A percentile compares a stretch with the other conserved stretches of the same genome.
These are phyloP conservation scores for Stentor coeruleus DNA, from an alignment of 73 alveolate genomes.

Conservation along the genomic window DNA sequence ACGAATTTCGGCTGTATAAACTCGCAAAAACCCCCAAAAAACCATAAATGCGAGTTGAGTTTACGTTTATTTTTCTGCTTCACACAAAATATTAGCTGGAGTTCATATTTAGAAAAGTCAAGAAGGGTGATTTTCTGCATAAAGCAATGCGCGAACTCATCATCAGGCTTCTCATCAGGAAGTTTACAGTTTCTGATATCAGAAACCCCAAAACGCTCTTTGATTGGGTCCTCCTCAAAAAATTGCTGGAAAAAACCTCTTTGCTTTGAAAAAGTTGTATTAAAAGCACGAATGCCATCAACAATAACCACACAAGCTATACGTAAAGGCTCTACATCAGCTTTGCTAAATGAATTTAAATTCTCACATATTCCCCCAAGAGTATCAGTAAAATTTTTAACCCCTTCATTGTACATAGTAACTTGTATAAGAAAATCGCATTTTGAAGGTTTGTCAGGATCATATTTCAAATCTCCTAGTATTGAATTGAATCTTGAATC, in stretches of 20 bases:
- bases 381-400: conserved; percentile 28
- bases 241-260: conserved; percentile 13
- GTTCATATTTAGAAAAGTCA: background rate
- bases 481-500: background rate
- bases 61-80: conserved; percentile 50
- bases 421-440: conserved; percentile 17
- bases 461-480: background rate
- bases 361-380: conserved; percentile 34
- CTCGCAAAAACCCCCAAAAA: conserved; percentile 42
- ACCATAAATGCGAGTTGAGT: conserved; percentile 54
- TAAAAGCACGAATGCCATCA: background rate
- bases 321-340: background rate
- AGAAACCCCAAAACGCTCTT: background rate
- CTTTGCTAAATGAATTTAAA: background rate
- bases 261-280: background rate
- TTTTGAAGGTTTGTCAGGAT: background rate
- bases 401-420: conserved; percentile 50
- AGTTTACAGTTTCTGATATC: background rate
- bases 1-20: conserved; percentile 36
- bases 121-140: background rate
- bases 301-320: conserved; percentile 1
- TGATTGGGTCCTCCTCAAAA: background rate
- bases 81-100: conserved; percentile 42
- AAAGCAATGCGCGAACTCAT: conserved; percentile 19
- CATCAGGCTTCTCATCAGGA: background rate